Percentiles rank a stretch among this genome's conserved stretches.
Evolutionary conservation across 495 filamentous ascomycete genomes (phyloP).

Genomic region (Penicillium manginii): DNA sequence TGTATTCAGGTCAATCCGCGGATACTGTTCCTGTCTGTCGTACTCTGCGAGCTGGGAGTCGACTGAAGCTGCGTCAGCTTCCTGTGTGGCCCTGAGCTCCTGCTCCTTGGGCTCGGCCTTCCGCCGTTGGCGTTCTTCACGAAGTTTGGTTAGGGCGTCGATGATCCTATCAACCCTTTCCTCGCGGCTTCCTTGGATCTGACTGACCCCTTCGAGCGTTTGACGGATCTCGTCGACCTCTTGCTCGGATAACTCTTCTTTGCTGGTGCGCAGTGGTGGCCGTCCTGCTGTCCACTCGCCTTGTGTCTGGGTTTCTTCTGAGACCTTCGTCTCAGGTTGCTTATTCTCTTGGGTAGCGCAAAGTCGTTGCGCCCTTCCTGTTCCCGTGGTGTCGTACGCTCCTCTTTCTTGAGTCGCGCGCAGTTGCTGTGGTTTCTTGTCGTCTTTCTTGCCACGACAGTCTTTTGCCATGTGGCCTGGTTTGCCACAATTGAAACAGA

Average conservation of each 20-base stretch:
- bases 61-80: not conserved
- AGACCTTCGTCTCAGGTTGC: not conserved
- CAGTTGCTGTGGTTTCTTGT: not conserved
- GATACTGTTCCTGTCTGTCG: not conserved
- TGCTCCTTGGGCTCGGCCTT: no score
- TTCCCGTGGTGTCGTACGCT: not conserved
- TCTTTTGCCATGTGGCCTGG: not conserved
- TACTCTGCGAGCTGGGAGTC: not conserved
- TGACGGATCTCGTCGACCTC: no score
- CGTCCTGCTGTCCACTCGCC: not conserved
- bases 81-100: no score
- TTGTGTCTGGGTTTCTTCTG: not conserved
- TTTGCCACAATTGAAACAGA: not conserved
- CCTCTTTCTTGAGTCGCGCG: not conserved
- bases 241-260: no score
- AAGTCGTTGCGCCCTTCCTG: not conserved
- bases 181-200: no score
- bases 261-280: no score
- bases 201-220: no score
- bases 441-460: not conserved
- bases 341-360: not conserved
- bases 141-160: no score
- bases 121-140: no score
- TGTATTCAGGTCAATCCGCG: not conserved
- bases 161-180: no score